These are phyloP conservation scores for Trichoderma gamsii DNA, from an alignment of 495 filamentous ascomycete genomes.

Conservation along the genomic window DNA sequence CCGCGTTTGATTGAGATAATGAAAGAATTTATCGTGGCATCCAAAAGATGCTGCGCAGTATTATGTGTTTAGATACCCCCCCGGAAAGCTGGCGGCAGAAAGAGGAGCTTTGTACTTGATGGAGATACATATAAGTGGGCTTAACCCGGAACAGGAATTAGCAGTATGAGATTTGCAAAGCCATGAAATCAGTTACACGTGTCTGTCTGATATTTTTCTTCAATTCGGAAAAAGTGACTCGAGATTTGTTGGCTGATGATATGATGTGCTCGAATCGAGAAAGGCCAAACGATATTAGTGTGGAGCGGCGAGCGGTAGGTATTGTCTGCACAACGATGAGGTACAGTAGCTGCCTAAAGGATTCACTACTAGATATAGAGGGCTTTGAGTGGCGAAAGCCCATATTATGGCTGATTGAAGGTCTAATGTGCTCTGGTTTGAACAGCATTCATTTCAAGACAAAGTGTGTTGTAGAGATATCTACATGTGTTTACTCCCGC, in stretches of 20 bases:
- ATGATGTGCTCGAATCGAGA: too few relatives aligned
- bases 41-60: not conserved
- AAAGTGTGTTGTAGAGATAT: too few relatives aligned
- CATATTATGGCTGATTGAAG: too few relatives aligned
- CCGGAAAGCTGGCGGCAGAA: not conserved
- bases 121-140: not conserved
- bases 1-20: constrained; percentile 10
- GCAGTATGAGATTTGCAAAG: not conserved
- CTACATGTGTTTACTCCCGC: too few relatives aligned
- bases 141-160: not conserved
- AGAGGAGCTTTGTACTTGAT: not conserved
- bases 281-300: too few relatives aligned
- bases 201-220: not conserved
- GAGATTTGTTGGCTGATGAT: not conserved
- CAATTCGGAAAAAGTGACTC: not conserved
- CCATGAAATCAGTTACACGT: not conserved
- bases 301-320: too few relatives aligned
- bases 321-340: too few relatives aligned
- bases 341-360: too few relatives aligned
- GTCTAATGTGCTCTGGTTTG: too few relatives aligned
- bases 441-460: too few relatives aligned
- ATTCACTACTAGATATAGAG: too few relatives aligned
- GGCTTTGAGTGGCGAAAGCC: too few relatives aligned
- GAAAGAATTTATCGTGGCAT: not conserved
- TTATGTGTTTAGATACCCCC: constrained; percentile 13